These are phyloP conservation scores for Boletus reticuloceps DNA, from an alignment of 768 basidiomycete genomes.

Conservation along the genomic window DNA sequence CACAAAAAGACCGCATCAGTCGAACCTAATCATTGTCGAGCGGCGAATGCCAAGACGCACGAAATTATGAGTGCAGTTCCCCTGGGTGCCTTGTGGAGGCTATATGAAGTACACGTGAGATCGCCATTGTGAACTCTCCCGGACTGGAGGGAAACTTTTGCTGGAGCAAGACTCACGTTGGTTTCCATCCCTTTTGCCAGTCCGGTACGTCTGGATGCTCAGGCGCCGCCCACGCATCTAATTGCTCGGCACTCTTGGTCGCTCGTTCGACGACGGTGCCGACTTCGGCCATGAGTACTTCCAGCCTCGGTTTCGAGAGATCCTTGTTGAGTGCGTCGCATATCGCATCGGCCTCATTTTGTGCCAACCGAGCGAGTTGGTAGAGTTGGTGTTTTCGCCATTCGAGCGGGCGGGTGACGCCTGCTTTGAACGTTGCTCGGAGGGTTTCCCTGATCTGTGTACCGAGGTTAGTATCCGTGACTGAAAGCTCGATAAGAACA, in stretches of 20 bases:
- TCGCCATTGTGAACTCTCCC: background rate
- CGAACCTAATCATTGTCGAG: background rate
- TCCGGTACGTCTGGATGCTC: constrained; percentile 36
- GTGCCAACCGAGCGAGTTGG: constrained; percentile 57
- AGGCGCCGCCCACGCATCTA: constrained; percentile 59
- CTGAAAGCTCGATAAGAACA: too few relatives aligned
- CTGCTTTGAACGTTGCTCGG: constrained; percentile 47
- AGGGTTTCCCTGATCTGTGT: constrained; percentile 38
- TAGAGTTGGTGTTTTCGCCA: constrained; percentile 66
- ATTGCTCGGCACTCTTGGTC: constrained; percentile 42
- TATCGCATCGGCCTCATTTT: constrained; percentile 59
- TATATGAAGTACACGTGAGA: constrained; percentile 1
- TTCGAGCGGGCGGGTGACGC: constrained; percentile 47
- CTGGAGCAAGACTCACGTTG: constrained; percentile 31
- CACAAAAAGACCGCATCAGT: background rate
- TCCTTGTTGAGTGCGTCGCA: constrained; percentile 45
- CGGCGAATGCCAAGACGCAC: constrained; percentile 34
- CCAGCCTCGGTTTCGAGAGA: constrained; percentile 44
- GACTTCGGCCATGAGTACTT: constrained; percentile 43
- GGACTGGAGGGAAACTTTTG: background rate
- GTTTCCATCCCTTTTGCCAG: constrained; percentile 50
- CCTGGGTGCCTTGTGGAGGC: constrained; percentile 53
- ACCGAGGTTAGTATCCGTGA: background rate
- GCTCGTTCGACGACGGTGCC: constrained; percentile 40
- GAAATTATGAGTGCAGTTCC: constrained; percentile 60